Evolutionary conservation across 768 basidiomycete genomes (phyloP), one percentile per base, ranked within the genome.

Genomic region (Neoboletus brunneissimus): DNA sequence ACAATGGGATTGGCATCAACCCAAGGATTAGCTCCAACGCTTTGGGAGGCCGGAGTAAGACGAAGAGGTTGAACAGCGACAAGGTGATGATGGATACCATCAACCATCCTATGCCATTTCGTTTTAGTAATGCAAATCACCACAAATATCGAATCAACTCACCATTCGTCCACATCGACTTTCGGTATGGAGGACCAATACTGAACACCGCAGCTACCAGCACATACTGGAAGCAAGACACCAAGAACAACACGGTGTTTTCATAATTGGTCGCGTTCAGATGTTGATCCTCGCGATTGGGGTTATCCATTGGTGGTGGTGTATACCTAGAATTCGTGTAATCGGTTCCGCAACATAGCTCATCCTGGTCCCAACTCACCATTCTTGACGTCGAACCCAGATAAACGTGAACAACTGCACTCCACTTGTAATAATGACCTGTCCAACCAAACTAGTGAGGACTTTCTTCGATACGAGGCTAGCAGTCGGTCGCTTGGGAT

Each of bases 181-280:
- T 89, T 48, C 97, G 84, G 72, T 96, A 99, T 5, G 97, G 97
- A 4, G 95, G 95, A 0, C 97, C 97, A 62, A 98, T 97, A 69
- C 92, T 96, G 76, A 98, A 99, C 0, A 98, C 94, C 0, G 88
- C 96, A 13, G 96, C 97, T 9, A 97, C 91, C 48, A 98, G 78
- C 66, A 98, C 92, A 72, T 99, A 99, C 75, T 99, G 97, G 85
- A 98, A 98, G 59, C 94, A 97, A 11, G 97, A 98, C 43, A 98
- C 78, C 61, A 98, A 73, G 76, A 99, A 99, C 54, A 99, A 73
- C 29, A 82, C 85, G 6, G 97, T 86, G 70, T 99, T 98, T 72
- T 98, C 97, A 65, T 82, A 95, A 69, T 95, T 98, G 41, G 76
- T 83, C 22, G 92, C 87, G 56, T 93, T 83, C 43, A 98, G 78